Evolutionary conservation across 257 asterid genomes (phyloP).

Genomic region (Solanum verrucosum): DNA sequence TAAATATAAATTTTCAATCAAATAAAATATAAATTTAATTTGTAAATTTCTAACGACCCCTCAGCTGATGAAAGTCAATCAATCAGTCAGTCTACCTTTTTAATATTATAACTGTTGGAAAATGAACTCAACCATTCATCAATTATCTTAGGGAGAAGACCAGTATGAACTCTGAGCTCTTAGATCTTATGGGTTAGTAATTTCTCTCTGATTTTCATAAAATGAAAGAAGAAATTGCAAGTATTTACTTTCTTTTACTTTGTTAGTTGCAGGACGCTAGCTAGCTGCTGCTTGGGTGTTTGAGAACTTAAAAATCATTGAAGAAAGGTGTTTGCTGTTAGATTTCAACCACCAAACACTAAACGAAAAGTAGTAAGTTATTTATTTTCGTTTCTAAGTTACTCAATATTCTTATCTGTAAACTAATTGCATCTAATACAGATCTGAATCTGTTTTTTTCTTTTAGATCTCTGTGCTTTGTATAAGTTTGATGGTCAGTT

Average conservation of each 20-base stretch:
- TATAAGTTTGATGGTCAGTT: background rate
- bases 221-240: background rate
- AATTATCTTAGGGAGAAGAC: background rate
- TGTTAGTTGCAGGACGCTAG: background rate
- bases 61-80: background rate
- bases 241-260: background rate
- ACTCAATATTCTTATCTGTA: background rate
- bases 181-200: background rate
- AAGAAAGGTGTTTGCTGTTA: background rate
- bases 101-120: background rate
- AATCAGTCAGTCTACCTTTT: background rate
- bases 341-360: background rate
- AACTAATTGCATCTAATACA: background rate
- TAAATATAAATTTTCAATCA: background rate
- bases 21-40: background rate
- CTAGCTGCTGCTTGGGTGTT: too few species aligned
- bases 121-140: background rate
- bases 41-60: background rate
- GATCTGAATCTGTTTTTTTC: background rate
- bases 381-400: background rate
- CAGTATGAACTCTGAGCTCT: background rate
- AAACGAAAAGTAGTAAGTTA: background rate
- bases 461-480: background rate
- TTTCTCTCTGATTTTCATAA: background rate
- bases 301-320: background rate